Evolutionary conservation across 2,329 filamentous ascomycete species (phyloP), one percentile per base, ranked within the genome.

Genomic region (Chaetomium sp.): DNA sequence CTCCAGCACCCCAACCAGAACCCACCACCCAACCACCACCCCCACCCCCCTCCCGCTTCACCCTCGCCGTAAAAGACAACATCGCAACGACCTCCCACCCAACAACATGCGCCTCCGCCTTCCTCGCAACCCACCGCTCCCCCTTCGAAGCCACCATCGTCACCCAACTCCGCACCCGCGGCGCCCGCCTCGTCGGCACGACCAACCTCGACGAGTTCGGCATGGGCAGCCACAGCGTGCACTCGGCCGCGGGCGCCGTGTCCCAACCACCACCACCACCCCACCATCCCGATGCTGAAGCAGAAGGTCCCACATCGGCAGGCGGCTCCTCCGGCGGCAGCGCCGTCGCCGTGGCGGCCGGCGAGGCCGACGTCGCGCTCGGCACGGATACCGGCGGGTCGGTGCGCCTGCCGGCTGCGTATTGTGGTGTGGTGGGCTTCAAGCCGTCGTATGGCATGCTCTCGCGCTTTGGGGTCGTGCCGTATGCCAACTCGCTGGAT

Each of bases 331-430:
- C 94, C 3, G 95, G 95, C 50, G 95, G 95, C 21, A 97, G 93
- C 75, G 95, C 95, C 3, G 86, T 96, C 10, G 92, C 92, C 16
- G 91, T 98, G 45, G 87, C 85, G 23, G 81, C 83, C 0, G 84
- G 84, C 25, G 78, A 82, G 4, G 83, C 81, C 0, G 80, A 85
- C 29, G 64, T 87, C 45, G 93, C 93, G 8, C 79, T 99, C 31
- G 95, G 95, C 21, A 98, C 95, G 23, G 95, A 99, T 75, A 99
- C 93, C 0, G 93, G 93, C 69, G 93, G 93, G 16, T 96, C 91
- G 1, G 90, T 97, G 57, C 84, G 93, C 65, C 82, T 97, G 57
- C 93, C 93, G 0, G 93, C 93, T 16, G 91, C 93, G 1, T 97
- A 96, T 74, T 93, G 90, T 9, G 90, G 91, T 3, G 84, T 89